Conservation (phyloP, 1,284 basidiomycete genomes). For the Cystobasidium sp. region DNA sequence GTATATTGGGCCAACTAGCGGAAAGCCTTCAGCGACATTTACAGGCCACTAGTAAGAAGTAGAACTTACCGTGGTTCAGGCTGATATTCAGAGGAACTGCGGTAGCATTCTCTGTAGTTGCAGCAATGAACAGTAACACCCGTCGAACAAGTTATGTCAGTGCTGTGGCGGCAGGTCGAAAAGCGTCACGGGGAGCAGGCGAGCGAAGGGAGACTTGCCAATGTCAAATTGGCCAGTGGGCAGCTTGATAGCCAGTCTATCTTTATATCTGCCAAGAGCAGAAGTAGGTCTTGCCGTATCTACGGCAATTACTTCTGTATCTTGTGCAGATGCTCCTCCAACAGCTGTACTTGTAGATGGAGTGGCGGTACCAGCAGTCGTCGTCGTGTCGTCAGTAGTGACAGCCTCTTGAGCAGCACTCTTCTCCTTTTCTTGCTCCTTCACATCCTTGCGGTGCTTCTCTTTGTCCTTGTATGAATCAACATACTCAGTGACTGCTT, state of each 20-base stretch:
- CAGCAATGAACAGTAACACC: neutral
- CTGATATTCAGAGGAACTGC: slow-evolving; percentile 39
- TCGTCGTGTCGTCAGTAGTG: slow-evolving; percentile 2
- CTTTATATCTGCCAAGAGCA: slow-evolving; percentile 22
- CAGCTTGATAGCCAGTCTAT: slow-evolving; percentile 20
- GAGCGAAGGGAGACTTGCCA: slow-evolving; percentile 10
- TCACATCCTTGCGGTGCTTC: slow-evolving; percentile 17
- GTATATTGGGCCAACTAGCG: slow-evolving; percentile 38
- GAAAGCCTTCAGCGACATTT: neutral
- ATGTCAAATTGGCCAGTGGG: slow-evolving; percentile 42
- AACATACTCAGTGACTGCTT: slow-evolving; percentile 15
- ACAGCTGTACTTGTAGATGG: neutral
- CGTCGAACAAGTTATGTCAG: slow-evolving; percentile 3
- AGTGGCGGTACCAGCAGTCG: slow-evolving; percentile 1
- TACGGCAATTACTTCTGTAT: neutral
- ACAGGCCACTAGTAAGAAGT: neutral
- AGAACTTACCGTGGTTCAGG: slow-evolving; percentile 33
- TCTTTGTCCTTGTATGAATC: slow-evolving; percentile 21
- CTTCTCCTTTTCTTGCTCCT: slow-evolving; percentile 10
- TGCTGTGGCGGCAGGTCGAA: neutral
- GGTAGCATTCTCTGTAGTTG: slow-evolving; percentile 29
- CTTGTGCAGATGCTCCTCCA: neutral
- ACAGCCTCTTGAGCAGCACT: neutral
- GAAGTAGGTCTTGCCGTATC: slow-evolving; percentile 3
- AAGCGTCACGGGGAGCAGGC: neutral